Conservation (phyloP, 2,329 filamentous ascomycete genomes). For the Polytolypa hystricis region DNA sequence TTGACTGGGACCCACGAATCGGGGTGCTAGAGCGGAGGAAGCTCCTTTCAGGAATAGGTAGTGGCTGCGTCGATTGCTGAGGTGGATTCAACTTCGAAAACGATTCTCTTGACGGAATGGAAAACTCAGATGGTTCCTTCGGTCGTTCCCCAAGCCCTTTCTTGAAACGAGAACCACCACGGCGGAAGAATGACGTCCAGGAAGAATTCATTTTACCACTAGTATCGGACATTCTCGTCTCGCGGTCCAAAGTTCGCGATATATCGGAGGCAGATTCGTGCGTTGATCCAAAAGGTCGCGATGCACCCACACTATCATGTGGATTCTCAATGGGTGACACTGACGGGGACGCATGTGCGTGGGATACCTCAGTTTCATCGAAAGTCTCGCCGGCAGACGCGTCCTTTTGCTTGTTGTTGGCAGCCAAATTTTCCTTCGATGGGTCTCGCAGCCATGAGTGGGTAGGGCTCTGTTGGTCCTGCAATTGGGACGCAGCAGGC, state of each 20-base stretch:
- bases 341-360: background rate
- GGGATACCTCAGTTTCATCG: too few species aligned
- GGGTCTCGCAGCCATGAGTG: conserved; percentile 24
- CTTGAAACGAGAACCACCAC: conserved; percentile 47
- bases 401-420: background rate
- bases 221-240: conserved; percentile 46
- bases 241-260: conserved; percentile 41
- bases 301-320: conserved; percentile 41
- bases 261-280: conserved; percentile 42
- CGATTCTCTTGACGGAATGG: conserved; percentile 82
- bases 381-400: background rate
- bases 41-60: conserved; percentile 27
- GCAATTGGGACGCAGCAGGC: background rate
- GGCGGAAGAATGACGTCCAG: conserved; percentile 67
- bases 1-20: conserved; percentile 70
- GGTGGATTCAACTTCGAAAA: conserved; percentile 50
- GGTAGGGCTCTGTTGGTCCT: background rate
- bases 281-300: conserved; percentile 35
- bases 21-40: conserved; percentile 44
- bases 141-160: conserved; percentile 41
- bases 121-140: conserved; percentile 61
- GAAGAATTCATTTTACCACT: conserved; percentile 37
- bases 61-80: conserved; percentile 35
- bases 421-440: conserved; percentile 26
- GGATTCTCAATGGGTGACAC: conserved; percentile 24